These are phyloP conservation scores for Jackrogersella minutella DNA, from an alignment of 495 filamentous ascomycete species.

Conservation along the genomic window DNA sequence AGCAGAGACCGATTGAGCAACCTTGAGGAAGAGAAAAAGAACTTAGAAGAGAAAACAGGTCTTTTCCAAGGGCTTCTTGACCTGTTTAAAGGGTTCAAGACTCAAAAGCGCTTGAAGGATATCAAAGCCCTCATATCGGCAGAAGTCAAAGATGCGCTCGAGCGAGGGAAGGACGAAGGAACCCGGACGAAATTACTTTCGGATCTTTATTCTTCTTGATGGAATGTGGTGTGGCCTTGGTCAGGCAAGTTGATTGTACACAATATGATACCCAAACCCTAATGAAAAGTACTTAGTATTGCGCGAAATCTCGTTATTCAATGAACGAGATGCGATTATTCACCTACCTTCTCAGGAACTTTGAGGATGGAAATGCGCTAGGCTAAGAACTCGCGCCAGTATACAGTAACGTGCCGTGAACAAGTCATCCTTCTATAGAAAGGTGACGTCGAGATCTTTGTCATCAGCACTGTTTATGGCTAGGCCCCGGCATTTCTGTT, in stretches of 20 bases:
- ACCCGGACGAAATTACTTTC: conserved; percentile 28
- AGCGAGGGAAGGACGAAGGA: conserved; percentile 30
- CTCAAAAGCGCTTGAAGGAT: conserved; percentile 28
- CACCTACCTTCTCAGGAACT: not conserved
- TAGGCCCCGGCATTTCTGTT: not conserved
- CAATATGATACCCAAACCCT: conserved; percentile 35
- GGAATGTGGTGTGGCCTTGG: not conserved
- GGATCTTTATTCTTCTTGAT: conserved; percentile 30
- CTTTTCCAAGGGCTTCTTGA: conserved; percentile 23
- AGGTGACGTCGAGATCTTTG: not conserved
- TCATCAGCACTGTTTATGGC: too few species aligned
- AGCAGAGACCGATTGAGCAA: conserved; percentile 19
- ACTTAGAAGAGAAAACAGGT: conserved; percentile 11
- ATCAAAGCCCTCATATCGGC: conserved; percentile 33
- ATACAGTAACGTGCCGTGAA: not conserved
- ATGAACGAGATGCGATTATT: not conserved
- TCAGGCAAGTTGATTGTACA: conserved; percentile 15
- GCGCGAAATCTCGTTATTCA: not conserved
- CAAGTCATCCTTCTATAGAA: not conserved
- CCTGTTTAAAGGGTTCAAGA: conserved; percentile 13
- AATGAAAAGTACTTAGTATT: conserved; percentile 13
- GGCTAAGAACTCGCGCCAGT: not conserved
- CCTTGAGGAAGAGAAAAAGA: conserved; percentile 33
- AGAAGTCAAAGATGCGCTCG: conserved; percentile 32
- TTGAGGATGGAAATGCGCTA: not conserved